Conservation (phyloP, 257 asterid species). For the Fraxinus anomala region DNA sequence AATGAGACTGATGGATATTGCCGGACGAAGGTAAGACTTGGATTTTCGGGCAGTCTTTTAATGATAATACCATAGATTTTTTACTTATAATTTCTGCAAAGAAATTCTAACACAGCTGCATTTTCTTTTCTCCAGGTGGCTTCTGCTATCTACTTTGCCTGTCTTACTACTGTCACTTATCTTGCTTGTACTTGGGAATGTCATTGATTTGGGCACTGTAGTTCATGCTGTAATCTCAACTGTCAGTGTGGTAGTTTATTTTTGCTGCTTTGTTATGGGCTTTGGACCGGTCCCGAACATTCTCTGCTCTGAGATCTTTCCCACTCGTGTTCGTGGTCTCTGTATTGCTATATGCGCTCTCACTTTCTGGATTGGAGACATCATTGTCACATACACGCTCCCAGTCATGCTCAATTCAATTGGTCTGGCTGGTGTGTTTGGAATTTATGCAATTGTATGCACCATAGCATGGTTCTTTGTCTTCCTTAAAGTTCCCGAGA, state of each 20-base stretch:
- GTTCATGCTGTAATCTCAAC: background rate
- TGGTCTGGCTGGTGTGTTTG: slow-evolving; percentile 13
- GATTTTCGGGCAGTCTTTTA: no score
- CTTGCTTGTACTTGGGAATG: slow-evolving; percentile 1
- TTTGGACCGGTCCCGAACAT: slow-evolving; percentile 7
- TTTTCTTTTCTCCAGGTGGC: background rate
- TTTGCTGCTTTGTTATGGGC: slow-evolving; percentile 5
- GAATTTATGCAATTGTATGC: slow-evolving; percentile 12
- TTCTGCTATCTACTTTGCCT: background rate
- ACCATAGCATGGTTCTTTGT: slow-evolving; percentile 7
- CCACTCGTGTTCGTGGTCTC: slow-evolving; percentile 4
- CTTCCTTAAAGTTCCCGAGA: slow-evolving; percentile 16
- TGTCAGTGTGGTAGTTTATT: background rate
- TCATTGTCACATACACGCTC: slow-evolving; percentile 13
- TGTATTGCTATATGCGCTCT: slow-evolving; percentile 3
- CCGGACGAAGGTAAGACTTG: background rate
- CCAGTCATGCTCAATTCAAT: slow-evolving; percentile 7
- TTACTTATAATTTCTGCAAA: no score
- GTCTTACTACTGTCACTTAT: background rate
- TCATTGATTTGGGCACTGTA: background rate
- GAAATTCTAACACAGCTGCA: background rate
- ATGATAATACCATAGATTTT: background rate
- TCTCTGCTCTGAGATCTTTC: background rate
- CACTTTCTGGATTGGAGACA: slow-evolving; percentile 4
- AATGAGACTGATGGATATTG: background rate